Evolutionary conservation across 2,329 filamentous ascomycete species (phyloP).

Genomic region (Claviceps digitariae): DNA sequence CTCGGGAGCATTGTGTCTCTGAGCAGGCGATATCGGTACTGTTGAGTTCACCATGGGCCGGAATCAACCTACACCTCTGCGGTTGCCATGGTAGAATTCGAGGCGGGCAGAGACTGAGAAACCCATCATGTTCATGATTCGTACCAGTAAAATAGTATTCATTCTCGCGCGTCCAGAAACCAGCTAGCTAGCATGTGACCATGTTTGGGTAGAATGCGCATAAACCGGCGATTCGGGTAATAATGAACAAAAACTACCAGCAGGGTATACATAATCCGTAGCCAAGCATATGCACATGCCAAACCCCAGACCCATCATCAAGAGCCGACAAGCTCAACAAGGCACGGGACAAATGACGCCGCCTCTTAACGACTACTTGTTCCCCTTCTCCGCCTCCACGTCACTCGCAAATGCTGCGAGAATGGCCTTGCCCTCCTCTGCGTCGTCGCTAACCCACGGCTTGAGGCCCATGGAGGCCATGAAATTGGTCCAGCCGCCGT

Average conservation of each 20-base stretch:
- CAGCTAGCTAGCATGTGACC: too few species aligned
- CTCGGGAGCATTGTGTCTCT: not conserved
- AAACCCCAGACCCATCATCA: too few species aligned
- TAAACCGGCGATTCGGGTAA: too few species aligned
- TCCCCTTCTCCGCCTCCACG: not conserved
- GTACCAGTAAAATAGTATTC: too few species aligned
- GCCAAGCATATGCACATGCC: too few species aligned
- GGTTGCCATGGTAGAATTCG: conserved; percentile 46
- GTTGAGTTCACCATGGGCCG: conserved; percentile 50
- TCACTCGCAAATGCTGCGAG: not conserved
- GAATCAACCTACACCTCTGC: conserved; percentile 47
- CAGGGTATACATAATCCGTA: too few species aligned
- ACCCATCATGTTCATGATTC: too few species aligned
- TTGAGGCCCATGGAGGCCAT: conserved; percentile 1
- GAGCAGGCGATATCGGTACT: conserved; percentile 51
- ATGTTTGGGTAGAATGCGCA: too few species aligned
- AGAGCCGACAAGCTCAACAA: not conserved
- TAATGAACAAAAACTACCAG: too few species aligned
- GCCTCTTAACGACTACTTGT: not conserved
- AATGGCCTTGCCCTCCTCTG: conserved; percentile 2
- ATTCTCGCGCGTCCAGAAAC: not conserved
- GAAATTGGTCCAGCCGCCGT: conserved; percentile 5
- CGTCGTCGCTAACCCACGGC: not conserved
- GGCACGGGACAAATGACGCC: not conserved
- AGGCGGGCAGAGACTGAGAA: not conserved